Evolutionary conservation across 352 stramenopile genomes (phyloP), one percentile per base, ranked within the genome.

Genomic region (Phytophthora kernoviae): DNA sequence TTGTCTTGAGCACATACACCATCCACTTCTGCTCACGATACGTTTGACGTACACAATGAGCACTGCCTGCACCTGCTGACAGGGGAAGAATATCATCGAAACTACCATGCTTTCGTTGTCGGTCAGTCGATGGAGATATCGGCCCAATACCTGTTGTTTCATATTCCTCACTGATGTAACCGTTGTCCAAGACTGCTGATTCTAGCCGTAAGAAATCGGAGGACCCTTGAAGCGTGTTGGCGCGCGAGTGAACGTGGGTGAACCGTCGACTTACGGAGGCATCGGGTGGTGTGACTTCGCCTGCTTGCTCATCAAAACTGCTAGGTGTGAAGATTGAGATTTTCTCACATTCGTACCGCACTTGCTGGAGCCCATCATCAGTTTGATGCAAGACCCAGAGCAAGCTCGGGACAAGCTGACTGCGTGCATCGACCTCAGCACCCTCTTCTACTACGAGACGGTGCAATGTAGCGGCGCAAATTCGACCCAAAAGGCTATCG

Each of bases 311-410:
- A n/a, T 22, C 56, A 22, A 54, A 32, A 22, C n/a, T 52, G 17
- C 12, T 47, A 36, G 22, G 52, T 0, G 46, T 51, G 7, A 77
- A 85, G 8, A 90, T 51, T 12, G 82, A 89, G 9, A 89, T 70
- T 37, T 91, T 88, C 45, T 88, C 79, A 40, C 77, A 89, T 45
- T 87, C 77, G 47, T 91, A 92, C n/a, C 79, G 78, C 7, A 90
- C 79, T 57, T 87, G 73, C 20, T 90, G 79, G 5, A 92, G 68
- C 22, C 87, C 80, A 11, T 89, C 82, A 27, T 90, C 80, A 1
- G 47, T 81, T 20, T 87, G 77, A 11, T 61, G 53, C 4, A 92
- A 49, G 14, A 90, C 83, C 6, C 70, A 71, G 8, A 90, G 62
- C 8, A 90, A 47, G 32, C 78, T 88, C 0, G 80, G 78, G 10